phyloP scores from a whole-genome alignment of 2,329 filamentous ascomycete species.

The Coleophoma crateriformis region DNA sequence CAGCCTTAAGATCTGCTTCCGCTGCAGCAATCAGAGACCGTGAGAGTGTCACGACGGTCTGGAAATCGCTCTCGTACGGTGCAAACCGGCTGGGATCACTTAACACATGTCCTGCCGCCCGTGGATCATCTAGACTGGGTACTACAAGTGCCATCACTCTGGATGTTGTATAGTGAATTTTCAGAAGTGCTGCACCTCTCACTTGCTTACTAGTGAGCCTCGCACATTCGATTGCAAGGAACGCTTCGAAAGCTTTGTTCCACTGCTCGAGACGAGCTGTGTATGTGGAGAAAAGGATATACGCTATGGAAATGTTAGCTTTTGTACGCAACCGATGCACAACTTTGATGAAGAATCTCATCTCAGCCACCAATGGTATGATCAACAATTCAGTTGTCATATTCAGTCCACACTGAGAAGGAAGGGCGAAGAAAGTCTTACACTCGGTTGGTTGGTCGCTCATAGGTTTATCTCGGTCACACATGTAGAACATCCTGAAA shows the following conservation, averaged over 20 bases:
- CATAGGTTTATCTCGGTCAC: slow-evolving; percentile 9
- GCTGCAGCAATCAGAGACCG: slow-evolving; percentile 18
- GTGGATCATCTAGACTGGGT: background rate
- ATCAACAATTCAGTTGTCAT: slow-evolving; percentile 6
- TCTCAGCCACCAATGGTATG: no score
- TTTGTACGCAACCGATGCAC: background rate
- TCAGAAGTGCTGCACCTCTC: slow-evolving; percentile 7
- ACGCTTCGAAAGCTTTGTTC: slow-evolving; percentile 2
- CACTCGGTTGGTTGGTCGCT: slow-evolving; percentile 10
- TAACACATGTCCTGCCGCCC: background rate
- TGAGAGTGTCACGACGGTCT: slow-evolving; percentile 15
- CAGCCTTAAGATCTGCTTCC: slow-evolving; percentile 16
- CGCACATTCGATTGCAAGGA: slow-evolving; percentile 1
- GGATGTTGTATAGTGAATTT: slow-evolving; percentile 5
- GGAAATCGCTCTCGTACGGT: slow-evolving; percentile 10
- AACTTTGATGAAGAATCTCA: no score
- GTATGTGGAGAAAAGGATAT: background rate
- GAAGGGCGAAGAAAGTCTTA: slow-evolving; percentile 1
- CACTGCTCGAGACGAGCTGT: background rate
- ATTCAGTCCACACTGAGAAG: no score
- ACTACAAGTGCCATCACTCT: slow-evolving; percentile 1
- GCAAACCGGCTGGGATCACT: background rate
- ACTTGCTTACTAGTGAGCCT: slow-evolving; percentile 1
- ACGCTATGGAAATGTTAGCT: background rate
- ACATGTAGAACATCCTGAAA: slow-evolving; percentile 7